These are phyloP conservation scores for Melampsora larici-populina DNA, from an alignment of 1,284 basidiomycete species.

Conservation along the genomic window DNA sequence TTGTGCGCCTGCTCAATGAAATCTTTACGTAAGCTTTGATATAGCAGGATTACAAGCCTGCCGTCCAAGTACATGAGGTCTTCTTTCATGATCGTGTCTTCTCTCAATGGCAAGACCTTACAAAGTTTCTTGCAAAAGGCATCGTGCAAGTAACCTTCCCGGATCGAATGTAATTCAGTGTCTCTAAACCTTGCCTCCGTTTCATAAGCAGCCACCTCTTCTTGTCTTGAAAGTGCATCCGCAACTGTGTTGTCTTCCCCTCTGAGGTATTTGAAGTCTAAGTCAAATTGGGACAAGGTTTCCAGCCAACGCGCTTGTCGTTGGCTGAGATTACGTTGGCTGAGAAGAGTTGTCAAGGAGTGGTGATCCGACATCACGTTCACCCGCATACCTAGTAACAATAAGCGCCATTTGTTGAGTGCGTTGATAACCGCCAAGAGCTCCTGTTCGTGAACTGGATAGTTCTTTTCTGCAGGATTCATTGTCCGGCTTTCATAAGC, in stretches of 20 bases:
- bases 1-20: conserved; percentile 1
- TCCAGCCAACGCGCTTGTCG: no score
- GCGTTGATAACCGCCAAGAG: background rate
- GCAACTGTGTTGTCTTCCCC: background rate
- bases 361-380: no score
- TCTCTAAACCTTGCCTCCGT: no score
- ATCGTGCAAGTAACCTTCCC: no score
- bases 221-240: background rate
- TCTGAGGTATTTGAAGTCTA: background rate
- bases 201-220: background rate
- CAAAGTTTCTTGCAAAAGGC: background rate
- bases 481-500: background rate
- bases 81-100: background rate
- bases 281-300: background rate
- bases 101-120: conserved; percentile 2
- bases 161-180: no score
- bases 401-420: background rate
- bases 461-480: background rate
- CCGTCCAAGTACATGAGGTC: background rate
- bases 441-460: conserved; percentile 4
- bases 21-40: background rate
- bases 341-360: no score
- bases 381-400: no score
- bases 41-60: background rate
- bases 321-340: no score